Evolutionary conservation across 306 rosid genomes (phyloP).

Genomic region (Crotalaria pallida): DNA sequence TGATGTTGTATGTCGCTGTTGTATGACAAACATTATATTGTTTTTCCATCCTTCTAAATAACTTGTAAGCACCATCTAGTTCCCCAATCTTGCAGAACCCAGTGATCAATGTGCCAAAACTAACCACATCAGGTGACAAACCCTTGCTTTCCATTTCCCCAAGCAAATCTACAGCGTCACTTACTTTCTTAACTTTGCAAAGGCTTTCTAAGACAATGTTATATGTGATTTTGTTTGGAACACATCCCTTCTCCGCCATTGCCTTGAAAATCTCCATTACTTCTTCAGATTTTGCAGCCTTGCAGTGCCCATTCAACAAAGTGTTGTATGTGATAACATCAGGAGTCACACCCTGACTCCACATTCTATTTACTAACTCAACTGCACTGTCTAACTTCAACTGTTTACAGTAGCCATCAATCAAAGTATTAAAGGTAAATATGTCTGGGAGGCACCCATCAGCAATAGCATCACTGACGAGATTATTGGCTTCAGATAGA

Average conservation of each 20-base stretch:
- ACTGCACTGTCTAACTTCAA: slow-evolving; percentile 56
- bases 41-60: slow-evolving; percentile 46
- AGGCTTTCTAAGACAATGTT: slow-evolving; percentile 74
- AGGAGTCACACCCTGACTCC: slow-evolving; percentile 75
- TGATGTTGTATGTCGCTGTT: slow-evolving; percentile 67
- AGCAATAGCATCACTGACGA: slow-evolving; percentile 63
- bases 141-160: slow-evolving; percentile 56
- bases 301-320: slow-evolving; percentile 84
- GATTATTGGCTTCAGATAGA: slow-evolving; percentile 61
- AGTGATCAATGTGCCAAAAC: slow-evolving; percentile 59
- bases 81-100: slow-evolving; percentile 66
- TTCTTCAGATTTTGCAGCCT: slow-evolving; percentile 58
- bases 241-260: slow-evolving; percentile 66
- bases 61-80: slow-evolving; percentile 60
- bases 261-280: slow-evolving; percentile 60
- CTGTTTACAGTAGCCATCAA: slow-evolving; percentile 84
- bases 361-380: slow-evolving; percentile 61
- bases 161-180: slow-evolving; percentile 54
- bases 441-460: slow-evolving; percentile 78
- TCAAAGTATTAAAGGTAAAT: slow-evolving; percentile 74
- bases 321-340: slow-evolving; percentile 87
- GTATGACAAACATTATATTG: slow-evolving; percentile 48
- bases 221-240: slow-evolving; percentile 61
- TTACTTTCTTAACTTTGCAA: slow-evolving; percentile 65
- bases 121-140: slow-evolving; percentile 62